Base-by-base conservation (phyloP, 176 grass and related monocot genomes). In the Juncus effusus region DNA sequence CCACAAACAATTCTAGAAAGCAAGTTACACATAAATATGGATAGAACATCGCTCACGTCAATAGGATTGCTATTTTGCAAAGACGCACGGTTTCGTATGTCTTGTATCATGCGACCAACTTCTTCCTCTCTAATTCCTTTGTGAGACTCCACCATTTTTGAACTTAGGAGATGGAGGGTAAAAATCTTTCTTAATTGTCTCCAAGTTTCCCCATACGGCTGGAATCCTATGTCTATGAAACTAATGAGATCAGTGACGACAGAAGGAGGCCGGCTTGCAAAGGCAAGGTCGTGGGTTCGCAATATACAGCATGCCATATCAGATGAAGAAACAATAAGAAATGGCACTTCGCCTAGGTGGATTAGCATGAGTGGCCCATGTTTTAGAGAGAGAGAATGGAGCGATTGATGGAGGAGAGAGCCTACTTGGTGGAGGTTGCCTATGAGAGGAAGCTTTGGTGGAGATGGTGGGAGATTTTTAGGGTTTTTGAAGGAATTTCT, bases 341-440 rank as follows among this genome's bases (percentile, higher is more conserved):
- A 58, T 2, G 77, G 77, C 3, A 47, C 39, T 40, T 13, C 39
- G 3, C 77, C 77, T 1, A 80, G 47, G 2, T 59, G 77, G 14
- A 80, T 38, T 2, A 59, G 36, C 68, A 80, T 80, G 38, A 65
- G 7, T 4, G 68, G 60, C 6, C 68, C 77, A 54, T 80, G 12
- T 56, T 65, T 73, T 4, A n/a, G 19, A 41, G 67, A 55, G 11
- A 72, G 58, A 40, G 67, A 38, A 53, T 8, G 10, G 10, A 79
- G 58, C 14, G 77, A 79, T 12, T 62, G 66, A 42, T 79, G 77
- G 35, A 9, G 37, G 16, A 63, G 67, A 5, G 59, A 58, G 37
- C 77, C 64, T 4, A 72, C 11, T 42, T 49, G 77, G 56, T 56
- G 76, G 59, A 79, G 37, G 58, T 79, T 38, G 13, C 76, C 76